These are phyloP conservation scores for Cercis canadensis DNA, from an alignment of 306 rosid species.

Conservation along the genomic window DNA sequence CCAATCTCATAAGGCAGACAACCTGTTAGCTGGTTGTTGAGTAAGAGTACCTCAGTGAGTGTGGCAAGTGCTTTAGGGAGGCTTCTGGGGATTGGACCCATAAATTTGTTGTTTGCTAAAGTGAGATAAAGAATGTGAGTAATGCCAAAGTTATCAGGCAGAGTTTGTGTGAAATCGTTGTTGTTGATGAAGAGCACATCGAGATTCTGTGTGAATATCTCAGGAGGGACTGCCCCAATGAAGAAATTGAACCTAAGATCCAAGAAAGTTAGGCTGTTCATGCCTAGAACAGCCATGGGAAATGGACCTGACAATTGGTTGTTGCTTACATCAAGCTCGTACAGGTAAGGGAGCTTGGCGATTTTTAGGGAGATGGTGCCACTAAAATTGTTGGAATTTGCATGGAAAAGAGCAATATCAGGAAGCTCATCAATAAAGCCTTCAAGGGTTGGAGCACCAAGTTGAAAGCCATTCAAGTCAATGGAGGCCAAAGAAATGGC, in stretches of 20 bases:
- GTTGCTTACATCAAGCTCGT: conserved; percentile 86
- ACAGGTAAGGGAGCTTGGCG: conserved; percentile 67
- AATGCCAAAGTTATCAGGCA: conserved; percentile 58
- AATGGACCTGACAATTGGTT: conserved; percentile 79
- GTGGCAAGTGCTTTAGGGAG: conserved; percentile 63
- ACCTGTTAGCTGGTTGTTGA: conserved; percentile 74
- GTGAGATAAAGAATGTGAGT: conserved; percentile 75
- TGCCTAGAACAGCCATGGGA: conserved; percentile 66
- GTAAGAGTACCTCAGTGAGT: conserved; percentile 63
- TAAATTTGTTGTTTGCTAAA: conserved; percentile 82
- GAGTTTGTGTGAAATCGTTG: conserved; percentile 66
- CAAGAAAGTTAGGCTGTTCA: conserved; percentile 62
- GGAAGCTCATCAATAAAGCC: conserved; percentile 84
- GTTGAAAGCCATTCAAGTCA: conserved; percentile 84
- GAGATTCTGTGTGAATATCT: conserved; percentile 68
- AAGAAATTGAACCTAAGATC: conserved; percentile 82
- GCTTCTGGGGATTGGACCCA: conserved; percentile 71
- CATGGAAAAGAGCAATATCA: conserved; percentile 88
- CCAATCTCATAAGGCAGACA: conserved; percentile 86
- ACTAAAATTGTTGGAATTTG: conserved; percentile 75
- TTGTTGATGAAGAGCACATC: conserved; percentile 79
- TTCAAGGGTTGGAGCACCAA: conserved; percentile 68
- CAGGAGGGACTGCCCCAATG: conserved; percentile 79
- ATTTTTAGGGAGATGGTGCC: conserved; percentile 71
- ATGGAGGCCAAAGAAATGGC: conserved; percentile 77